Evolutionary conservation across 1,284 basidiomycete genomes (phyloP).

Genomic region (Cutaneotrichosporon cavernicola): DNA sequence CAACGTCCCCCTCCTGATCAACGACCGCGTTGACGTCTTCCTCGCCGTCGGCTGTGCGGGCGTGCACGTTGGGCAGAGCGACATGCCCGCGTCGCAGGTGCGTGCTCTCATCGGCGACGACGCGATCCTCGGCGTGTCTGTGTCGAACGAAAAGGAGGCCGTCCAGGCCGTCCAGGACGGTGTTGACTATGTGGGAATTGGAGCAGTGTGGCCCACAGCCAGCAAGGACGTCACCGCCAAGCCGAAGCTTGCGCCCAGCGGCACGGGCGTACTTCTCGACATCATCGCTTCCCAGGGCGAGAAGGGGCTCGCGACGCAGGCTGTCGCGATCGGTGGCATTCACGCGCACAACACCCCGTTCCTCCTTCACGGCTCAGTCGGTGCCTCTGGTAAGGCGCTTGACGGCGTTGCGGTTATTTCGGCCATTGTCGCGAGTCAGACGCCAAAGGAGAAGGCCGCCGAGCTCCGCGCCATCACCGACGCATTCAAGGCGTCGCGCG

Average conservation of each 20-base stretch:
- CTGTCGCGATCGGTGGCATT: constrained; percentile 84
- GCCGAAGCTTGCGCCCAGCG: constrained; percentile 62
- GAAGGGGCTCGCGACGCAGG: constrained; percentile 62
- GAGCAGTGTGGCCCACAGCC: constrained; percentile 70
- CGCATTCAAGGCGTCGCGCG: constrained; percentile 42
- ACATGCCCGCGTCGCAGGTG: constrained; percentile 73
- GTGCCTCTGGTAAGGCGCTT: constrained; percentile 59
- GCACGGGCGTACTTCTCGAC: constrained; percentile 65
- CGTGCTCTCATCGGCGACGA: constrained; percentile 68
- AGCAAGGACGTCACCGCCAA: constrained; percentile 67
- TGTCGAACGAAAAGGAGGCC: constrained; percentile 68
- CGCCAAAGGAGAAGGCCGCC: constrained; percentile 63
- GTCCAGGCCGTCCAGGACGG: constrained; percentile 57
- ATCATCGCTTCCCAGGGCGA: constrained; percentile 55
- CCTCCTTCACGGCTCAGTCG: constrained; percentile 68
- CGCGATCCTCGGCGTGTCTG: constrained; percentile 78
- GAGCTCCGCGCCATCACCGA: constrained; percentile 47
- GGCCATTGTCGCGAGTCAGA: constrained; percentile 70
- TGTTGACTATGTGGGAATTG: constrained; percentile 85
- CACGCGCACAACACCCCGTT: constrained; percentile 71
- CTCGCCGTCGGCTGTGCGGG: constrained; percentile 73
- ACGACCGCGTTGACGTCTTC: constrained; percentile 85
- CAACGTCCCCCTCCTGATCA: constrained; percentile 82
- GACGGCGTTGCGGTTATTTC: constrained; percentile 89
- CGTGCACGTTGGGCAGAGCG: constrained; percentile 87